A percentile compares a stretch with the other conserved stretches of the same genome.
phyloP scores from a whole-genome alignment of 2,329 filamentous ascomycete species.

The Phaeosphaeria sp. region DNA sequence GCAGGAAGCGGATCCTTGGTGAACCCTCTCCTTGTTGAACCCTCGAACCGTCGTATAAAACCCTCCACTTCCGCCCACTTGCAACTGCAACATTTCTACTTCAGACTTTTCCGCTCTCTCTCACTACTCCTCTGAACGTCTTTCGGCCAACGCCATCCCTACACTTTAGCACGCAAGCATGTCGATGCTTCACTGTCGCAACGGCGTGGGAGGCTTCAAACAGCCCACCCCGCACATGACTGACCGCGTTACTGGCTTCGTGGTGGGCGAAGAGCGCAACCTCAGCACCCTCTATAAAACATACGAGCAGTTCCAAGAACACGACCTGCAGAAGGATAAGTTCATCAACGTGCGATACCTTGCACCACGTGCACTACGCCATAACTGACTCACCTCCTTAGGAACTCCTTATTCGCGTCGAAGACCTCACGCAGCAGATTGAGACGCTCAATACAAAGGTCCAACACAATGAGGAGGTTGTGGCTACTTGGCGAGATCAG shows the following conservation, averaged over 20 bases:
- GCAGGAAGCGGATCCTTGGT: background rate
- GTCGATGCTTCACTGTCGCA: constrained; percentile 9
- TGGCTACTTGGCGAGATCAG: constrained; percentile 24
- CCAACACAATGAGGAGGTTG: constrained; percentile 29
- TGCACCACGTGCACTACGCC: background rate
- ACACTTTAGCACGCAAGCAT: background rate
- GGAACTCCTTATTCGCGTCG: constrained; percentile 52
- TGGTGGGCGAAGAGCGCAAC: constrained; percentile 6
- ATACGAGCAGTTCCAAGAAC: constrained; percentile 35
- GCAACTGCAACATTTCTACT: background rate
- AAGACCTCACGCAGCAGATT: constrained; percentile 43
- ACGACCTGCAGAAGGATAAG: constrained; percentile 39
- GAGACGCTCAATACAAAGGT: constrained; percentile 31
- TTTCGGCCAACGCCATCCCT: background rate
- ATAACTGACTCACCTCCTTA: constrained; percentile 24
- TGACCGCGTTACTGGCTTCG: background rate
- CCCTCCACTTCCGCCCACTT: background rate
- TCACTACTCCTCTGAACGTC: background rate
- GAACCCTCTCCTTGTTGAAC: background rate
- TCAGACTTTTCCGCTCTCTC: background rate
- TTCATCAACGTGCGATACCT: constrained; percentile 41
- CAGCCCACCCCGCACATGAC: background rate
- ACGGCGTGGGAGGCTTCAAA: constrained; percentile 12
- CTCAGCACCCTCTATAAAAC: constrained; percentile 33
- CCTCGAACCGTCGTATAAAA: background rate